A percentile compares a stretch with the other conserved stretches of the same genome.
Evolutionary conservation across 345 rosid species (phyloP).

Genomic region (Toxicodendron radicans): DNA sequence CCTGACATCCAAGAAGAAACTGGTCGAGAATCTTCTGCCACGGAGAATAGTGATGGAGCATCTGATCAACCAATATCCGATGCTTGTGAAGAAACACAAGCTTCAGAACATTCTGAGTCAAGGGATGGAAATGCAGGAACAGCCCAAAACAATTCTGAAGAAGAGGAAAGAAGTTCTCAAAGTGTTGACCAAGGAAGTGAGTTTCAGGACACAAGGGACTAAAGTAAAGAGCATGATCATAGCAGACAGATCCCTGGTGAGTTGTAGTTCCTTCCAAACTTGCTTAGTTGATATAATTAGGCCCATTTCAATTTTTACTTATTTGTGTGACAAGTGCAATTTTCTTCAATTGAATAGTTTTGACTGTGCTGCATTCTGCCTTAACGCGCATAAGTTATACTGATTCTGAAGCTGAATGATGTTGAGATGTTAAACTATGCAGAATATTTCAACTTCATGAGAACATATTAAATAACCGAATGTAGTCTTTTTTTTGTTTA

Average conservation of each 20-base stretch:
- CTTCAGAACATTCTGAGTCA: conserved; percentile 20
- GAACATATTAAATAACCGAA: conserved; percentile 4
- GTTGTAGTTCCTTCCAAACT: not conserved
- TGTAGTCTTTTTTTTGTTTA: too few species aligned
- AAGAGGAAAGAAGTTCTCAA: conserved; percentile 24
- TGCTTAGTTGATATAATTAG: not conserved
- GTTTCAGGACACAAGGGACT: conserved; percentile 12
- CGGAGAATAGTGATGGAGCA: conserved; percentile 22
- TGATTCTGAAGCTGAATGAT: conserved; percentile 4
- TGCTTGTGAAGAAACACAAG: conserved; percentile 28
- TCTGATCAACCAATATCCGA: conserved; percentile 20
- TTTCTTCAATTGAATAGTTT: not conserved
- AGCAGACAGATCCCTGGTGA: conserved; percentile 30
- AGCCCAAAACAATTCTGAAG: conserved; percentile 1
- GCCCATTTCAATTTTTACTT: not conserved
- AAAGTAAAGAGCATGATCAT: conserved; percentile 18
- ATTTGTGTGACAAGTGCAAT: conserved; percentile 2
- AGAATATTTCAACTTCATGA: not conserved
- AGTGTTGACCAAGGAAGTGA: conserved; percentile 21
- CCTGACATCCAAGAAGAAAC: conserved; percentile 32
- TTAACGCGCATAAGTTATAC: not conserved
- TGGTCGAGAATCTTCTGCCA: conserved; percentile 19
- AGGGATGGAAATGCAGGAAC: conserved; percentile 19
- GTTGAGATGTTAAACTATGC: not conserved
- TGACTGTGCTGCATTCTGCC: not conserved